Evolutionary conservation across 2,329 filamentous ascomycete species (phyloP).

Genomic region (Hymenoscyphus repandus): DNA sequence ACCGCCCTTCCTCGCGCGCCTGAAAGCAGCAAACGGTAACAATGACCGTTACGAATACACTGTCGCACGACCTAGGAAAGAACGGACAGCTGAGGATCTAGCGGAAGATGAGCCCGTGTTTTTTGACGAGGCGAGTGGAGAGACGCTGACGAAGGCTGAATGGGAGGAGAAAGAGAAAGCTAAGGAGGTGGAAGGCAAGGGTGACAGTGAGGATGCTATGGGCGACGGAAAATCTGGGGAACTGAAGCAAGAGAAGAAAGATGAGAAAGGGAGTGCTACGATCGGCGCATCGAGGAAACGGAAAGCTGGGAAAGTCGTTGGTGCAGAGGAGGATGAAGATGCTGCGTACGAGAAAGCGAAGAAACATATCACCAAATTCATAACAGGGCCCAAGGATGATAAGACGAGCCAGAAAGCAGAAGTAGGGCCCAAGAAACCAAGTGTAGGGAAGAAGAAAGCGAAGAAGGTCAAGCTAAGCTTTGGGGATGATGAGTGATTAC

Average conservation of each 20-base stretch:
- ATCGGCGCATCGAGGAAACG: constrained; percentile 48
- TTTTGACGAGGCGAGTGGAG: constrained; percentile 67
- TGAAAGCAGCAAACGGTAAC: constrained; percentile 48
- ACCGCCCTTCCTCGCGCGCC: constrained; percentile 55
- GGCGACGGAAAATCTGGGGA: neutral
- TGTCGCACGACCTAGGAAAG: constrained; percentile 37
- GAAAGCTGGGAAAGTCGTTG: constrained; percentile 48
- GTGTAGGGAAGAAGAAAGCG: constrained; percentile 31
- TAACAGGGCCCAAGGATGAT: constrained; percentile 12
- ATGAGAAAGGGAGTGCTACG: neutral
- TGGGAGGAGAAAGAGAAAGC: constrained; percentile 30
- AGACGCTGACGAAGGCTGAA: constrained; percentile 38
- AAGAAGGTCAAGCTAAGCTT: constrained; percentile 66
- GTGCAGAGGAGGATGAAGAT: constrained; percentile 27
- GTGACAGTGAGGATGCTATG: constrained; percentile 22
- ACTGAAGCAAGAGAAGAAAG: neutral
- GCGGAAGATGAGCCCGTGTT: constrained; percentile 73
- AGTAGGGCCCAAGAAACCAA: constrained; percentile 10
- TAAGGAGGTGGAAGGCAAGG: constrained; percentile 5
- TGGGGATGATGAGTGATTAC: constrained; percentile 48
- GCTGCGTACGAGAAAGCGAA: constrained; percentile 1
- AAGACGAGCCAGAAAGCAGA: constrained; percentile 21
- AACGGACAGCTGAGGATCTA: constrained; percentile 58
- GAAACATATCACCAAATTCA: constrained; percentile 2
- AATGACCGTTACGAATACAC: constrained; percentile 37